These are phyloP conservation scores for Pyricularia sp. DNA, from an alignment of 2,329 filamentous ascomycete species.

Conservation along the genomic window DNA sequence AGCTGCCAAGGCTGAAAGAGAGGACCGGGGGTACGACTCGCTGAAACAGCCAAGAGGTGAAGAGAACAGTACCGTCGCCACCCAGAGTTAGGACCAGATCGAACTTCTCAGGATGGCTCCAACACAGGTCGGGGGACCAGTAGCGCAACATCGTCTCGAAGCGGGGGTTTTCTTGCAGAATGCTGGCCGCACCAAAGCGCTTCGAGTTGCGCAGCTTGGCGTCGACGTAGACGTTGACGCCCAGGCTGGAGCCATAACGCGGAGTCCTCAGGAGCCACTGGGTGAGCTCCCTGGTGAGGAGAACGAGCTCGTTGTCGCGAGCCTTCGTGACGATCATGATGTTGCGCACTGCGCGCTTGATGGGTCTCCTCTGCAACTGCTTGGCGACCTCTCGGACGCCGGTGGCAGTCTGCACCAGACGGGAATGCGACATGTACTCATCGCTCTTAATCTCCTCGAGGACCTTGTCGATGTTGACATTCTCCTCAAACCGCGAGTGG, in stretches of 20 bases:
- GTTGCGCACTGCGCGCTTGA: slow-evolving; percentile 84
- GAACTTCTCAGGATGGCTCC: slow-evolving; percentile 87
- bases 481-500: slow-evolving; percentile 92
- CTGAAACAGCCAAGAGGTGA: slow-evolving; percentile 89
- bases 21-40: slow-evolving; percentile 77
- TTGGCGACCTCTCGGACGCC: slow-evolving; percentile 93
- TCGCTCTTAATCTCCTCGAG: slow-evolving; percentile 87
- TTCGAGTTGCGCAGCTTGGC: slow-evolving; percentile 83
- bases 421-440: slow-evolving; percentile 85
- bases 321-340: slow-evolving; percentile 99
- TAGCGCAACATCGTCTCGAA: slow-evolving; percentile 83
- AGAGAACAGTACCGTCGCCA: slow-evolving; percentile 79
- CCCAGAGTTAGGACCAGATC: slow-evolving; percentile 86
- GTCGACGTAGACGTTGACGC: slow-evolving; percentile 97
- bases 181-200: slow-evolving; percentile 69
- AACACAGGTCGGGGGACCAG: slow-evolving; percentile 95
- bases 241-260: slow-evolving; percentile 79
- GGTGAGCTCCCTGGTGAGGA: slow-evolving; percentile 77
- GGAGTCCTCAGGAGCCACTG: slow-evolving; percentile 84
- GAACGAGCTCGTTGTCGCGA: slow-evolving; percentile 85
- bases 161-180: slow-evolving; percentile 64
- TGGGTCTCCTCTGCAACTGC: slow-evolving; percentile 83
- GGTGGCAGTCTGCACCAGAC: slow-evolving; percentile 89
- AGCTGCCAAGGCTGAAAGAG: slow-evolving; percentile 73
- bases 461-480: slow-evolving; percentile 89